A percentile compares a stretch with the other conserved stretches of the same genome.
Evolutionary conservation across 2,329 filamentous ascomycete genomes (phyloP).

Genomic region (Penicillium sp.): DNA sequence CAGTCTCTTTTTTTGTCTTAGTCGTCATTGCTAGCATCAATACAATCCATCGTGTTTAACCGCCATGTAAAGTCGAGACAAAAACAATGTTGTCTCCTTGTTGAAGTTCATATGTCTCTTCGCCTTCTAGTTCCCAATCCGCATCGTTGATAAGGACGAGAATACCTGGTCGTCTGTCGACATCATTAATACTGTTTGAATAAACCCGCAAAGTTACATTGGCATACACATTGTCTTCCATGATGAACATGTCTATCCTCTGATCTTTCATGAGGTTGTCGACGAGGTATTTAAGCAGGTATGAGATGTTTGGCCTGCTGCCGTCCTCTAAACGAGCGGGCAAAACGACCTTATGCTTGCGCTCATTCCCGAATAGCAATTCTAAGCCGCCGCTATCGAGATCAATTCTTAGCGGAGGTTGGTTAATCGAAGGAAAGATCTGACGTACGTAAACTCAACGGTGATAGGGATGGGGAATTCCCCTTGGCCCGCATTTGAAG

Average conservation of each 20-base stretch:
- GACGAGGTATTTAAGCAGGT: slow-evolving; percentile 76
- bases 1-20: neutral
- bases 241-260: slow-evolving; percentile 82
- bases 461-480: slow-evolving; percentile 54
- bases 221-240: slow-evolving; percentile 83
- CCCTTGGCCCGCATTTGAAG: slow-evolving; percentile 8
- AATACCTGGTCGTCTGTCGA: slow-evolving; percentile 82
- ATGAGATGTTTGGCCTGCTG: slow-evolving; percentile 65
- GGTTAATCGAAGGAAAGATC: slow-evolving; percentile 4
- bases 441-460: slow-evolving; percentile 69
- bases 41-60: slow-evolving; percentile 48
- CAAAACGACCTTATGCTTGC: slow-evolving; percentile 67
- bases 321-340: slow-evolving; percentile 62
- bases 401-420: slow-evolving; percentile 8
- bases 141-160: slow-evolving; percentile 96
- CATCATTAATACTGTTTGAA: slow-evolving; percentile 14
- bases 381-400: slow-evolving; percentile 77
- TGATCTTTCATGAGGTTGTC: slow-evolving; percentile 79
- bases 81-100: slow-evolving; percentile 85
- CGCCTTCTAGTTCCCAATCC: slow-evolving; percentile 96
- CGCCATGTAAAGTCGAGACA: slow-evolving; percentile 93
- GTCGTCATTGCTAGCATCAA: slow-evolving; percentile 2
- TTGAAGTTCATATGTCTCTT: slow-evolving; percentile 84
- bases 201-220: neutral
- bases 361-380: slow-evolving; percentile 83